phyloP scores from a whole-genome alignment of 2,329 filamentous ascomycete species.

The Monosporascus sp. region DNA sequence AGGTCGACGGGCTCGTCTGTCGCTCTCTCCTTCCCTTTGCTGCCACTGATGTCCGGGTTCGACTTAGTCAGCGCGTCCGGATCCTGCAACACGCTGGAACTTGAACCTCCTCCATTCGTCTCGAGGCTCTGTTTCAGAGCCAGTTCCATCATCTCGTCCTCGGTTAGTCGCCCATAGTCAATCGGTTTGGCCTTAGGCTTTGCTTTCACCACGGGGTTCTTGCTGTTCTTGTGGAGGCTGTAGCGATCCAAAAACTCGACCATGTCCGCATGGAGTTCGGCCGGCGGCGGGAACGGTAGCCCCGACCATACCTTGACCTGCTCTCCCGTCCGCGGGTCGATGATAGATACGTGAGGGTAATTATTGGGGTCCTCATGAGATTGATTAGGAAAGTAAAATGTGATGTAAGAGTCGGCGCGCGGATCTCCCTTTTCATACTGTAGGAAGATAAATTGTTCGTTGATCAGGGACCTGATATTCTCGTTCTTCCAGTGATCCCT shows the following conservation, averaged over 20 bases:
- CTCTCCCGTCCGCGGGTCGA: constrained; percentile 92
- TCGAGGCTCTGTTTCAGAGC: constrained; percentile 84
- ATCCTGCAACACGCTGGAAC: constrained; percentile 58
- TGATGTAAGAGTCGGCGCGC: constrained; percentile 72
- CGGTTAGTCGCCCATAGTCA: constrained; percentile 84
- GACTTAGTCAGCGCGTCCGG: constrained; percentile 83
- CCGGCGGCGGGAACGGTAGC: constrained; percentile 65
- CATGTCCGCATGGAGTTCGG: constrained; percentile 85
- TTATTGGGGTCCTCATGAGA: constrained; percentile 76
- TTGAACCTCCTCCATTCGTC: constrained; percentile 38
- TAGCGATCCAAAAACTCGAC: constrained; percentile 97
- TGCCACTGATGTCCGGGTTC: constrained; percentile 37
- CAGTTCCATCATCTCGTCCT: constrained; percentile 96
- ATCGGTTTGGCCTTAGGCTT: constrained; percentile 66
- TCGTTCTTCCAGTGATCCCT: constrained; percentile 93
- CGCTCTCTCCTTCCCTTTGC: constrained; percentile 51
- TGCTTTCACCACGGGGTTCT: constrained; percentile 83
- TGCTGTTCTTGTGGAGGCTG: constrained; percentile 79
- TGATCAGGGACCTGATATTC: constrained; percentile 70
- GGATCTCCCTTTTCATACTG: constrained; percentile 87
- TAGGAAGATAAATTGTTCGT: constrained; percentile 91
- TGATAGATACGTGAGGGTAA: constrained; percentile 92
- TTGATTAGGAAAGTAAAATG: constrained; percentile 76
- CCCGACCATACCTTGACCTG: constrained; percentile 97
- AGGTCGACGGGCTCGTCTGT: constrained; percentile 19